Evolutionary conservation across 805 yeast species (phyloP), one percentile per base, ranked within the genome.

Genomic region (Phaffomyces opuntiae): DNA sequence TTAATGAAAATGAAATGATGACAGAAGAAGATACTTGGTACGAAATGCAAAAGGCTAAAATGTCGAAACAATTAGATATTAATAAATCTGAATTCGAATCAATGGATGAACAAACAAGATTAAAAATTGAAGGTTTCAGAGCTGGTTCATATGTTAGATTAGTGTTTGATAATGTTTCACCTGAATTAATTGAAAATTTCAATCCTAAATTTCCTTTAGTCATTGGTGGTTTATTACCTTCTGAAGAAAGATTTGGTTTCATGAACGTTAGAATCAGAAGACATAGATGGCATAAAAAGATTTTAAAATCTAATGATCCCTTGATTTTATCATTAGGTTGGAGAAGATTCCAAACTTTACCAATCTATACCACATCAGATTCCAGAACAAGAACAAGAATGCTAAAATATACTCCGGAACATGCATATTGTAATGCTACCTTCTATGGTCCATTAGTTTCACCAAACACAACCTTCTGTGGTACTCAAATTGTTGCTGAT

Each of bases 271-370:
- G 98, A 69, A 80, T 93, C 50, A 89, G 96, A 79, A 82, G 96
- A 67, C 99, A 93, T 64, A 81, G 99, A 72, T 93, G 99, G 99
- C 97, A 93, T 68, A 91, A 89, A 62, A 89, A 89, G 74, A 87
- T 95, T 48, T 73, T 93, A 57, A 93, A 93, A 66, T 80, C 97
- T 9, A 95, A 88, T 61, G 99, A 93, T 68, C 99, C 99, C 1
- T 73, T 95, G 53, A 88, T 93, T 45, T 64, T 93, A 41, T 91
- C 98, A 0, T 68, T 93, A 38, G 99, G 99, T 35, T 93, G 99
- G 99, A 81, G 99, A 70, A 76, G 99, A 65, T 95, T 93, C 70
- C 99, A 93, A 67, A 90, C 99, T 0, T 69, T 91, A 45, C 99
- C 99, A 9, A 76, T 93, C 25, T 93, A 90, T 64, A 90, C 99